Conservation (phyloP, 1,284 basidiomycete species). For the Cutaneotrichosporon arboriforme region DNA sequence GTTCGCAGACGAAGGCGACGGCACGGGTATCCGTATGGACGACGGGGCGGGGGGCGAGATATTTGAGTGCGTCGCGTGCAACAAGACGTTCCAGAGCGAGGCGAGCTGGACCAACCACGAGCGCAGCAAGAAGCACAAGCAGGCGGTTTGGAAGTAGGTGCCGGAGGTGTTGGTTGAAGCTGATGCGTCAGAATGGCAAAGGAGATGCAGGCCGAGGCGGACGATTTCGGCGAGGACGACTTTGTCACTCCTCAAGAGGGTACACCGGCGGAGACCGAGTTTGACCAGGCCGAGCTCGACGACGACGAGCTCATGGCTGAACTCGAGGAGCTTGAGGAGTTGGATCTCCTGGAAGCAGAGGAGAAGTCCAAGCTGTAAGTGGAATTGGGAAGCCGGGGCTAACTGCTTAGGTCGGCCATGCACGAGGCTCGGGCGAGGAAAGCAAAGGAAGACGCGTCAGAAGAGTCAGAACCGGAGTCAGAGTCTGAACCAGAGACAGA, state of each 20-base stretch:
- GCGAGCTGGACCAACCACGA: conserved; percentile 96
- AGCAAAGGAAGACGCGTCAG: not conserved
- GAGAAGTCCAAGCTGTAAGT: conserved; percentile 17
- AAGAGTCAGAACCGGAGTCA: no score
- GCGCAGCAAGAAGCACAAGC: conserved; percentile 89
- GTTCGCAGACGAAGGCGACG: conserved; percentile 33
- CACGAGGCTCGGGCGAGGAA: conserved; percentile 12
- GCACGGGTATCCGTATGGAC: conserved; percentile 30
- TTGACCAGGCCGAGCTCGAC: conserved; percentile 9
- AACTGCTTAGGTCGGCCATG: conserved; percentile 1
- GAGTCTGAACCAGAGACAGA: not conserved
- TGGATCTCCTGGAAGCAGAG: conserved; percentile 11
- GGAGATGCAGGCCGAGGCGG: conserved; percentile 51
- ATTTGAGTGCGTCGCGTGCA: conserved; percentile 95
- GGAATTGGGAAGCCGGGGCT: not conserved
- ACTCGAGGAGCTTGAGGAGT: conserved; percentile 13
- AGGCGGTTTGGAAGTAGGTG: conserved; percentile 65
- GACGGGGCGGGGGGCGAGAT: conserved; percentile 32
- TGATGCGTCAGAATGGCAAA: conserved; percentile 62
- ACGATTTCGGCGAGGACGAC: conserved; percentile 13
- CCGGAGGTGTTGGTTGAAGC: conserved; percentile 42
- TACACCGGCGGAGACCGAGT: conserved; percentile 19
- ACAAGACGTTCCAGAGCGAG: conserved; percentile 84
- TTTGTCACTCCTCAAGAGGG: conserved; percentile 26
- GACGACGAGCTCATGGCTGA: conserved; percentile 22